These are phyloP conservation scores for Mycosphaerella arachidis DNA, from an alignment of 2,329 filamentous ascomycete species.

Conservation along the genomic window DNA sequence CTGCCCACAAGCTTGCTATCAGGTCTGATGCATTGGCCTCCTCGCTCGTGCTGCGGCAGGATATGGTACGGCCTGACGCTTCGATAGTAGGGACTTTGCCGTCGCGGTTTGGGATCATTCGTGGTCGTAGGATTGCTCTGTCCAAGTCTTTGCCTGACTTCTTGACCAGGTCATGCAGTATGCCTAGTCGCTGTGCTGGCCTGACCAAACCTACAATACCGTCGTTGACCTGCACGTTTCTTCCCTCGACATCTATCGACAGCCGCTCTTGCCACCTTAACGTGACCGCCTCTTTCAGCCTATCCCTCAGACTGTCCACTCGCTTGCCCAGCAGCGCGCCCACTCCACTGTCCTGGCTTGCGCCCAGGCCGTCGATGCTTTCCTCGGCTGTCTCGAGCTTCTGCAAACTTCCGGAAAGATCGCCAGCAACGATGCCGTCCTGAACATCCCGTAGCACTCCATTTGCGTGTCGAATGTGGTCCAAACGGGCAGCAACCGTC, in stretches of 20 bases:
- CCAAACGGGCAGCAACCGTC: constrained; percentile 47
- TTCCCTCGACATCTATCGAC: constrained; percentile 57
- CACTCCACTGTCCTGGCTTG: constrained; percentile 55
- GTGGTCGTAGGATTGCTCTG: constrained; percentile 26
- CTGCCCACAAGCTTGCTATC: constrained; percentile 40
- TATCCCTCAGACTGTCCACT: constrained; percentile 60
- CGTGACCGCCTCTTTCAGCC: constrained; percentile 62
- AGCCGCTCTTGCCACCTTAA: constrained; percentile 69
- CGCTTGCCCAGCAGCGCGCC: constrained; percentile 62
- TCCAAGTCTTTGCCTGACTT: constrained; percentile 30
- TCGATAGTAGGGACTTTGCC: constrained; percentile 15
- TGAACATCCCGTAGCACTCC: constrained; percentile 46
- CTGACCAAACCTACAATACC: constrained; percentile 17
- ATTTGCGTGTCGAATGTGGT: constrained; percentile 49
- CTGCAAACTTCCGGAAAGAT: constrained; percentile 47
- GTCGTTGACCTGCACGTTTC: constrained; percentile 54
- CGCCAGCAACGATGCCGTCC: constrained; percentile 40
- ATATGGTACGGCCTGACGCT: constrained; percentile 26
- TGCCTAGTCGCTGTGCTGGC: constrained; percentile 20
- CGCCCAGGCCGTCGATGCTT: constrained; percentile 56
- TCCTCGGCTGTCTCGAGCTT: constrained; percentile 47
- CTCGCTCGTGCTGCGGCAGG: constrained; percentile 16
- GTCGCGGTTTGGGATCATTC: constrained; percentile 20
- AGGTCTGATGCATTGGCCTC: constrained; percentile 27
- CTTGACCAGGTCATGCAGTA: constrained; percentile 25